Evolutionary conservation across 805 yeast genomes (phyloP), one percentile per base, ranked within the genome.

Genomic region (Soucietia sequanensis): DNA sequence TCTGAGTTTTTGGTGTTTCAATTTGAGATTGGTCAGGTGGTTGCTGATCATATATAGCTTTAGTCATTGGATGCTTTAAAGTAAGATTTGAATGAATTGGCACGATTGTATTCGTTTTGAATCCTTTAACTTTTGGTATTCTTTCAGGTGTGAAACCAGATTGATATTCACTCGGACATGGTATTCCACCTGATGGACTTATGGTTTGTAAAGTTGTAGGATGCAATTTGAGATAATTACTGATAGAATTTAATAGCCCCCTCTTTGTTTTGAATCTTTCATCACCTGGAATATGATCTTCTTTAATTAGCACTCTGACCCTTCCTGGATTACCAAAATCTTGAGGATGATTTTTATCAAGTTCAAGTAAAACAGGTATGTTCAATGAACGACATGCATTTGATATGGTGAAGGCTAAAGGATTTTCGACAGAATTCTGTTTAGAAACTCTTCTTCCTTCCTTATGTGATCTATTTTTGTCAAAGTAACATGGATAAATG

Each of bases 251-350:
- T 57, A 84, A 65, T 30, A 91, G 60, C 31, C 77, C 79, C 48
- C 95, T 77, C 56, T 90, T 89, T 31, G 54, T 61, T 13, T 52
- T 43, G 38, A 53, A 58, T 18, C 52, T 42, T n/a, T 47, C 35
- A 39, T 65, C 62, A 2, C 78, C 80, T 8, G 71, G 60, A 31
- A 74, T 72, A 9, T 50, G 50, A n/a, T 48, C 46, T 32, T 58
- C 60, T 50, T 79, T 82, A 26, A 87, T 46, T 29, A 79, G 66
- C 15, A 89, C 83, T 46, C 95, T 77, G 23, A 93, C 90, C 51
- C 98, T 75, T n/a, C 99, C 99, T 4, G 97, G 95, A 54, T 91
- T 91, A 46, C 98, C 95, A 75, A 83, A 93, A 62, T 91, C 98
- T 59, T 90, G 95, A 9, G 98, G 98, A 62, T 91, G 99, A 1